Evolutionary conservation across 2,329 filamentous ascomycete species (phyloP), one percentile per base, ranked within the genome.

Genomic region (Sporothrix phasma): DNA sequence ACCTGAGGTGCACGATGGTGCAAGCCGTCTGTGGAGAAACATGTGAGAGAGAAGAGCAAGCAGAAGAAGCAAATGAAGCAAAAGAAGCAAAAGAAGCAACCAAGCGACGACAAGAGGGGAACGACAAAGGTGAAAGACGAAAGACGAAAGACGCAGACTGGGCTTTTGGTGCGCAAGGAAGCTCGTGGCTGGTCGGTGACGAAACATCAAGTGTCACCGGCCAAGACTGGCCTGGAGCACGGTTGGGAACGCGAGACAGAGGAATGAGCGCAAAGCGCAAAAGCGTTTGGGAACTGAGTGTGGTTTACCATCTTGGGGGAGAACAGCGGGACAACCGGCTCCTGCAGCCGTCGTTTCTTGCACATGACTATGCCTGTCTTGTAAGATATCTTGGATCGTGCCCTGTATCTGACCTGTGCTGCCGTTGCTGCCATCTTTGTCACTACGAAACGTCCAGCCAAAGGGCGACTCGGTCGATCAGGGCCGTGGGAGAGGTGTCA

Each of bases 1-100:
- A 31, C 51, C 22, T 37, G 51, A 53, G 49, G 34, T 34, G 26
- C 29, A 37, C 22, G 58, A 34, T 29, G n/a, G 58, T 45, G 24
- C 19, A 24, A 46, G 43, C 19, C n/a, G 24, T 26, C 7, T 17
- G n/a, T 43, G 31, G 49, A 13, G n/a, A 5, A 11, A 5, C 15
- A 7, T 39, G 58, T 8, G 45, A 39, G 3, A 19, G 22, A 31
- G 31, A 45, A n/a, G 45, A 39, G 39, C 15, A 74, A 68, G 77
- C 26, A 47, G 47, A 46, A 46, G 17, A 60, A 29, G 19, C 1
- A 43, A 26, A n/a, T 19, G 51, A 31, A 26, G 47, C 3, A 43
- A 13, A n/a, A 45, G 39, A 53, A 43, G 34, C 51, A 15, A 22
- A 17, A 45, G n/a, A 1, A 37, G 8, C 10, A 13, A 10, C 34